phyloP scores from a whole-genome alignment of 2,329 filamentous ascomycete species.

The Claviceps sorghi region DNA sequence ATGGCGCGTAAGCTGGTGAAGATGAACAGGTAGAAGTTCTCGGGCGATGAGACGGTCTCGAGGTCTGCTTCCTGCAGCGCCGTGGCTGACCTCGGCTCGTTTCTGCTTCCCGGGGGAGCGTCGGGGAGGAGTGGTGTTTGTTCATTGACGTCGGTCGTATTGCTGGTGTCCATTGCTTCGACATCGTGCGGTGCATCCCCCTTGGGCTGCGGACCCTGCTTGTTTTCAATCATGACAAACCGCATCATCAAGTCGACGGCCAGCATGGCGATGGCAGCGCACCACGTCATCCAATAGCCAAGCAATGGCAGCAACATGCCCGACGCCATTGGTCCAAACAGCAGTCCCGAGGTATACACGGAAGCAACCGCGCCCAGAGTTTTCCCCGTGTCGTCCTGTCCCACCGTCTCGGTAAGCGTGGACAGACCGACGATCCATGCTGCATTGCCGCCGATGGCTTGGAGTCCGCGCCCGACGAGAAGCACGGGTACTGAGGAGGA shows the following conservation, averaged over 20 bases:
- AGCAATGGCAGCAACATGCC: neutral
- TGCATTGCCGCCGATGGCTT: neutral
- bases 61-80: neutral
- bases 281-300: neutral
- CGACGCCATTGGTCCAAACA: neutral
- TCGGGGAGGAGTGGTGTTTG: neutral
- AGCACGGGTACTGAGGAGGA: neutral
- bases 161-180: neutral
- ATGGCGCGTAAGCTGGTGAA: neutral
- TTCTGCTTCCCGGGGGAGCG: neutral
- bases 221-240: neutral
- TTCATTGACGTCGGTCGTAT: neutral
- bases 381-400: neutral
- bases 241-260: neutral
- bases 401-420: neutral
- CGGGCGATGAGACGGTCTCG: neutral
- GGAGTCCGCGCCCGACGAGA: neutral
- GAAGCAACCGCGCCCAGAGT: neutral
- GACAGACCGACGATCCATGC: neutral
- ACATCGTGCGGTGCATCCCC: neutral
- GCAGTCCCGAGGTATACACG: neutral
- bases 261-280: neutral
- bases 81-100: neutral
- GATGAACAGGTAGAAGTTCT: neutral
- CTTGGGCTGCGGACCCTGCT: neutral